Conservation (phyloP, 2,329 filamentous ascomycete genomes). For the Orbilia oligospora region DNA sequence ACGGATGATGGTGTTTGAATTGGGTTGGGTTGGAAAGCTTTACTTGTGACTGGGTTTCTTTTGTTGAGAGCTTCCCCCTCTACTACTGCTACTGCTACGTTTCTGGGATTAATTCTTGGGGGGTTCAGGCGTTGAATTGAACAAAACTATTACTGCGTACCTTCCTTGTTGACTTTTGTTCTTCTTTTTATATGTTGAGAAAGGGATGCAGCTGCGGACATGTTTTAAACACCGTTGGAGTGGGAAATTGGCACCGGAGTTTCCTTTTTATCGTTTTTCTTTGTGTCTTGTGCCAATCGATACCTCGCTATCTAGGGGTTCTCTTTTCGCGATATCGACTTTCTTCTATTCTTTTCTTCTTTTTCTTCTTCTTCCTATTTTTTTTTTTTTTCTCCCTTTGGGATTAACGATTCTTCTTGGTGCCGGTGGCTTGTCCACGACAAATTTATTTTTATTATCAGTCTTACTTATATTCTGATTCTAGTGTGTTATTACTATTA, state of each 20-base stretch:
- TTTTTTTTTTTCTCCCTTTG: not conserved
- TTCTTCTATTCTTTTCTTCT: not conserved
- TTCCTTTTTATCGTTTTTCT: slow-evolving; percentile 2
- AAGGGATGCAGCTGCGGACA: no score
- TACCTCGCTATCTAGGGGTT: not conserved
- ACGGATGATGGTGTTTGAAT: slow-evolving; percentile 22
- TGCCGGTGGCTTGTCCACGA: slow-evolving; percentile 24
- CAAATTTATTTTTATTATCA: not conserved
- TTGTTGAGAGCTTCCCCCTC: slow-evolving; percentile 34
- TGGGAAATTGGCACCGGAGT: slow-evolving; percentile 34
- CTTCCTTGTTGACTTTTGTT: not conserved
- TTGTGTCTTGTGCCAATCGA: not conserved
- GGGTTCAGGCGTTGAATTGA: slow-evolving; percentile 21
- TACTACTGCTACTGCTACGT: slow-evolving; percentile 7
- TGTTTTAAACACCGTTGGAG: not conserved
- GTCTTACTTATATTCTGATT: not conserved
- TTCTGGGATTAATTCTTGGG: slow-evolving; percentile 25
- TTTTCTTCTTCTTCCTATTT: not conserved
- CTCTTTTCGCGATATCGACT: not conserved
- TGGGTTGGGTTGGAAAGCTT: not conserved
- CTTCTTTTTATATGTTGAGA: no score
- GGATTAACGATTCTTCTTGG: slow-evolving; percentile 26
- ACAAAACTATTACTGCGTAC: slow-evolving; percentile 17
- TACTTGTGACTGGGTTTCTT: slow-evolving; percentile 25
- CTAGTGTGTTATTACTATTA: slow-evolving; percentile 17